phyloP scores from a whole-genome alignment of 768 basidiomycete species.

The Lentinula edodes region DNA sequence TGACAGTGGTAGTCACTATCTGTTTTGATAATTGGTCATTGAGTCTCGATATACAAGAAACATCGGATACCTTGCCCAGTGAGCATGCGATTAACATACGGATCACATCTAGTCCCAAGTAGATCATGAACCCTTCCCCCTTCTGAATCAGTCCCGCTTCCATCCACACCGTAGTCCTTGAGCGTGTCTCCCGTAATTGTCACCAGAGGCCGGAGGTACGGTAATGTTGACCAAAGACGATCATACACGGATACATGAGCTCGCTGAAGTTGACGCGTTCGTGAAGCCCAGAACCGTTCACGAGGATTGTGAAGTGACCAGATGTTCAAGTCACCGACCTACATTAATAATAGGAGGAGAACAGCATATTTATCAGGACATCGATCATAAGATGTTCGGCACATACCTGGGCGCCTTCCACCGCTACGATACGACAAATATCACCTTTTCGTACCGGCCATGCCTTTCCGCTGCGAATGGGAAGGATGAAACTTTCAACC shows the following conservation, averaged over 20 bases:
- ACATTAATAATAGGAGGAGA: neutral
- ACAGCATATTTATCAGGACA: neutral
- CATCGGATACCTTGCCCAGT: neutral
- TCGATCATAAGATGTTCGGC: neutral
- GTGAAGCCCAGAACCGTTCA: slow-evolving; percentile 16
- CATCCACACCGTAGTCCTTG: slow-evolving; percentile 11
- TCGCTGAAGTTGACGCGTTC: slow-evolving; percentile 17
- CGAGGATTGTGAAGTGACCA: slow-evolving; percentile 13
- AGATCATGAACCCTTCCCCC: slow-evolving; percentile 18
- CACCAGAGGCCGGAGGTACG: slow-evolving; percentile 16
- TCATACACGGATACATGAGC: slow-evolving; percentile 18
- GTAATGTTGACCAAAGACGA: slow-evolving; percentile 19
- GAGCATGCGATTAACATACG: slow-evolving; percentile 17
- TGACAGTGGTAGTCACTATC: slow-evolving; percentile 17
- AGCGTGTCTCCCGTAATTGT: slow-evolving; percentile 16
- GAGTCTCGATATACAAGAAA: neutral
- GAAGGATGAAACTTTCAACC: slow-evolving; percentile 14
- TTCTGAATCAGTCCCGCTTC: slow-evolving; percentile 9
- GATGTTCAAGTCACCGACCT: slow-evolving; percentile 16
- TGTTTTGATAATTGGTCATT: neutral
- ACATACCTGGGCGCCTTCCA: slow-evolving; percentile 17
- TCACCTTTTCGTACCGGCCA: slow-evolving; percentile 15
- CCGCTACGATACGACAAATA: slow-evolving; percentile 15
- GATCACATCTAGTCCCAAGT: slow-evolving; percentile 19
- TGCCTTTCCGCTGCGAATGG: slow-evolving; percentile 15